Conservation (phyloP, 2,329 filamentous ascomycete genomes). For the Paecilomyces sp. region DNA sequence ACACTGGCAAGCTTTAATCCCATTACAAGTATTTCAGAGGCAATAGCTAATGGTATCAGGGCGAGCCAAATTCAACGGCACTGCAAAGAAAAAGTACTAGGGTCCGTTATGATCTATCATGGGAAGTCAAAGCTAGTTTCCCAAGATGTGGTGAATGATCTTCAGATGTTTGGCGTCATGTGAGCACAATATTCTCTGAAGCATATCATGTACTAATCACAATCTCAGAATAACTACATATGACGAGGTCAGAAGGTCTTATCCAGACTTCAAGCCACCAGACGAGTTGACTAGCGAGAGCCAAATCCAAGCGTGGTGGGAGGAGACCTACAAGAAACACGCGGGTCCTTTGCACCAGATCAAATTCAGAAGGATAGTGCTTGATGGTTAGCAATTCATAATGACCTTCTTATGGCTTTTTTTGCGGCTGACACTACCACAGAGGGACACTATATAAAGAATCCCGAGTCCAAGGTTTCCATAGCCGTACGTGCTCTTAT, state of each 20-base stretch:
- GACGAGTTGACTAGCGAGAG: conserved; percentile 7
- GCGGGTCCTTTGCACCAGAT: conserved; percentile 27
- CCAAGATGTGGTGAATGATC: conserved; percentile 11
- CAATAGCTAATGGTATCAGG: conserved; percentile 10
- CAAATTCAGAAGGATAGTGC: conserved; percentile 31
- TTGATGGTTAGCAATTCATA: conserved; percentile 24
- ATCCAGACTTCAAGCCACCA: conserved; percentile 18
- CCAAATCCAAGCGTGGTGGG: conserved; percentile 17
- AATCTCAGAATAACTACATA: conserved; percentile 31
- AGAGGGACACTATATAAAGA: conserved; percentile 33
- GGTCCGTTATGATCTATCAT: conserved; percentile 16
- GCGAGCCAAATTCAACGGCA: conserved; percentile 23
- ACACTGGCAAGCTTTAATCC: conserved; percentile 23
- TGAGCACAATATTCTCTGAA: conserved; percentile 2
- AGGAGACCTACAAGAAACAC: conserved; percentile 13
- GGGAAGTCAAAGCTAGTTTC: conserved; percentile 11
- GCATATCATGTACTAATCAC: conserved; percentile 3
- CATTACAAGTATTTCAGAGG: neutral
- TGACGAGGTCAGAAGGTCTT: conserved; percentile 26
- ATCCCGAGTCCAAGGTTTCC: conserved; percentile 23
- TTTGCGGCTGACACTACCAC: neutral
- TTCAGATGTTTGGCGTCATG: conserved; percentile 17
- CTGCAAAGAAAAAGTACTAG: conserved; percentile 16
- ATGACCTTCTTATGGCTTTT: neutral
- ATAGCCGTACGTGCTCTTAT: conserved; percentile 27